phyloP scores from a whole-genome alignment of 2,329 filamentous ascomycete species.

The Fusarium torreyae region DNA sequence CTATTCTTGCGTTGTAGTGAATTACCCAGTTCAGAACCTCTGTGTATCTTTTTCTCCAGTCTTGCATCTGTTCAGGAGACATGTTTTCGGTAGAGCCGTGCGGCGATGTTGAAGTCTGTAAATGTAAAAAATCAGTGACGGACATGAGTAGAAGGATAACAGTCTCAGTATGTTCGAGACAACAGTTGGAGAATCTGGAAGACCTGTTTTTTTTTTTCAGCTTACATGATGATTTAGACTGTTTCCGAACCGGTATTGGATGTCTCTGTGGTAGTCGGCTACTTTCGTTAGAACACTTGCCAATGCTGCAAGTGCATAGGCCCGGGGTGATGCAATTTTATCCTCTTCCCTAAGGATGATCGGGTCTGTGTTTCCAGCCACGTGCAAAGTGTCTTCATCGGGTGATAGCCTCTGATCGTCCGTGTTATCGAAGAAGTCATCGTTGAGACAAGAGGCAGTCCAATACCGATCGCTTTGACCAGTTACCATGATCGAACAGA shows the following conservation, averaged over 20 bases:
- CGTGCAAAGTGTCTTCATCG: not conserved
- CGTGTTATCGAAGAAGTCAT: conserved; percentile 2
- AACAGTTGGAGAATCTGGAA: too few species aligned
- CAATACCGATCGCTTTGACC: conserved; percentile 16
- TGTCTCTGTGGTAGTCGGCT: conserved; percentile 2
- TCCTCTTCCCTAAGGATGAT: conserved; percentile 1
- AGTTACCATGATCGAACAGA: conserved; percentile 18
- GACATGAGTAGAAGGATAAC: too few species aligned
- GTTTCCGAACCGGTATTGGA: not conserved
- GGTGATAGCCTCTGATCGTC: not conserved
- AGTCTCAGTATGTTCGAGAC: too few species aligned
- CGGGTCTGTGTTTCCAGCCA: not conserved
- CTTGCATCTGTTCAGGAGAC: not conserved
- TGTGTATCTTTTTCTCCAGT: conserved; percentile 4
- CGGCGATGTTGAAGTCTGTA: too few species aligned
- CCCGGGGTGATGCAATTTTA: not conserved
- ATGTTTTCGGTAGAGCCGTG: too few species aligned
- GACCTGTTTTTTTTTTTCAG: too few species aligned
- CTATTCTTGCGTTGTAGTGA: not conserved
- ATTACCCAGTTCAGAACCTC: not conserved
- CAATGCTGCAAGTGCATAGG: conserved; percentile 20
- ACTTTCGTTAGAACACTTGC: not conserved
- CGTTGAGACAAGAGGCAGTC: conserved; percentile 19
- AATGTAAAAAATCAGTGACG: too few species aligned
- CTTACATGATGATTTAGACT: conserved; percentile 18